A percentile compares a stretch with the other conserved stretches of the same genome.
phyloP scores from a whole-genome alignment of 192 early-diverging fungal genomes.

The Kickxella alabastrina region DNA sequence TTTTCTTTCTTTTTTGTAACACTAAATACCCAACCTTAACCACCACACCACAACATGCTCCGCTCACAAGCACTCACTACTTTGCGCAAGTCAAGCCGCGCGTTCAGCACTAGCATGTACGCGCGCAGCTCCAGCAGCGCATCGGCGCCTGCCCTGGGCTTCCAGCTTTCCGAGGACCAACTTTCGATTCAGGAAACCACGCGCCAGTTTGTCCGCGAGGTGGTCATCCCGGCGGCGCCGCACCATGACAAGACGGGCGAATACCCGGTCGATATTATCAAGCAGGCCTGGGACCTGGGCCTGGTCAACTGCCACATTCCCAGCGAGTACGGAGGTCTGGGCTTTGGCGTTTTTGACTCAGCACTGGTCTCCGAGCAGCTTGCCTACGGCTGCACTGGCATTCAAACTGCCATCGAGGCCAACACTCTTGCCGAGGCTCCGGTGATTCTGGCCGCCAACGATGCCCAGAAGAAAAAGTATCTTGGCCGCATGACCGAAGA shows the following conservation, averaged over 20 bases:
- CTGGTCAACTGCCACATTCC: slow-evolving; percentile 91
- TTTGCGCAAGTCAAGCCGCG: slow-evolving; percentile 29
- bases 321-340: slow-evolving; percentile 78
- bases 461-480: slow-evolving; percentile 93
- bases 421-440: slow-evolving; percentile 92
- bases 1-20: background rate
- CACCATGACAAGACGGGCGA: slow-evolving; percentile 93
- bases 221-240: slow-evolving; percentile 86
- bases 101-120: slow-evolving; percentile 27
- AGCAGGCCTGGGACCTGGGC: slow-evolving; percentile 90
- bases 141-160: slow-evolving; percentile 37
- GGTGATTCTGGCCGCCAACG: slow-evolving; percentile 81
- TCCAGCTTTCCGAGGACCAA: slow-evolving; percentile 80
- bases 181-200: slow-evolving; percentile 82
- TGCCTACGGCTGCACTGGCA: slow-evolving; percentile 90
- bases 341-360: slow-evolving; percentile 82
- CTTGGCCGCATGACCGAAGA: slow-evolving; percentile 94
- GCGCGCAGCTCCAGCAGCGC: slow-evolving; percentile 15
- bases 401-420: slow-evolving; percentile 97
- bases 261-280: slow-evolving; percentile 81
- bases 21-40: background rate
- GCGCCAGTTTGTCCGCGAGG: slow-evolving; percentile 82
- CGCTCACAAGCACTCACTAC: slow-evolving; percentile 16
- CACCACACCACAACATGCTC: slow-evolving; percentile 37
- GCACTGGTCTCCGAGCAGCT: slow-evolving; percentile 88